These are phyloP conservation scores for Cyberlindnera galapagoensis DNA, from an alignment of 805 yeast genomes.

Conservation along the genomic window DNA sequence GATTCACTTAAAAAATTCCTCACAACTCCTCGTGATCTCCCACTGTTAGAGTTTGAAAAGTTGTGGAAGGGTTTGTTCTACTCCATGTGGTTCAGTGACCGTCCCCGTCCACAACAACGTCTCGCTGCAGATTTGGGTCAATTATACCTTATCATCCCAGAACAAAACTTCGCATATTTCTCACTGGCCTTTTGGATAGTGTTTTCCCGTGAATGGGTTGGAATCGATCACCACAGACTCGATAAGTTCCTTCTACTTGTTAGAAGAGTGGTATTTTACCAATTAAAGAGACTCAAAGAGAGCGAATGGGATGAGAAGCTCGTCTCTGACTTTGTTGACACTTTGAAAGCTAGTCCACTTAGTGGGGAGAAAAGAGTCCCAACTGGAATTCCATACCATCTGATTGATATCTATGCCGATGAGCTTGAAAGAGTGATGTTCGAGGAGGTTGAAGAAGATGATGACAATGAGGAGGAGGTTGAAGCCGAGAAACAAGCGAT, in stretches of 20 bases:
- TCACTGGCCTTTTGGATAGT: constrained; percentile 76
- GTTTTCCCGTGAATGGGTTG: constrained; percentile 74
- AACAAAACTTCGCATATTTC: constrained; percentile 41
- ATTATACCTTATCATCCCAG: constrained; percentile 39
- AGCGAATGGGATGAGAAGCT: constrained; percentile 49
- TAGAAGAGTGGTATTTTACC: constrained; percentile 67
- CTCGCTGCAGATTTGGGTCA: constrained; percentile 69
- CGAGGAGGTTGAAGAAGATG: constrained; percentile 41
- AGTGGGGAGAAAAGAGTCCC: constrained; percentile 57
- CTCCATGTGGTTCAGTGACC: constrained; percentile 95
- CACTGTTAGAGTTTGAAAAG: constrained; percentile 53
- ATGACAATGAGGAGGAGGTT: constrained; percentile 26
- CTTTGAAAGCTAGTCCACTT: constrained; percentile 40
- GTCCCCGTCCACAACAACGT: constrained; percentile 86
- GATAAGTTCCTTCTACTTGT: constrained; percentile 82
- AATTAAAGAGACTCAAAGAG: constrained; percentile 46
- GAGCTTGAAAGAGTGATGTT: constrained; percentile 70
- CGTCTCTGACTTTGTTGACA: constrained; percentile 38
- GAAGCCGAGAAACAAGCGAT: constrained; percentile 33
- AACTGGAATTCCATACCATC: constrained; percentile 75
- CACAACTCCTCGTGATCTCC: constrained; percentile 28
- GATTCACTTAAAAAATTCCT: constrained; percentile 57
- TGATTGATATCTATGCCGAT: constrained; percentile 77
- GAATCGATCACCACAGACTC: constrained; percentile 74
- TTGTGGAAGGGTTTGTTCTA: constrained; percentile 95